These are phyloP conservation scores for Cubamyces lactineus DNA, from an alignment of 768 basidiomycete genomes.

Conservation along the genomic window DNA sequence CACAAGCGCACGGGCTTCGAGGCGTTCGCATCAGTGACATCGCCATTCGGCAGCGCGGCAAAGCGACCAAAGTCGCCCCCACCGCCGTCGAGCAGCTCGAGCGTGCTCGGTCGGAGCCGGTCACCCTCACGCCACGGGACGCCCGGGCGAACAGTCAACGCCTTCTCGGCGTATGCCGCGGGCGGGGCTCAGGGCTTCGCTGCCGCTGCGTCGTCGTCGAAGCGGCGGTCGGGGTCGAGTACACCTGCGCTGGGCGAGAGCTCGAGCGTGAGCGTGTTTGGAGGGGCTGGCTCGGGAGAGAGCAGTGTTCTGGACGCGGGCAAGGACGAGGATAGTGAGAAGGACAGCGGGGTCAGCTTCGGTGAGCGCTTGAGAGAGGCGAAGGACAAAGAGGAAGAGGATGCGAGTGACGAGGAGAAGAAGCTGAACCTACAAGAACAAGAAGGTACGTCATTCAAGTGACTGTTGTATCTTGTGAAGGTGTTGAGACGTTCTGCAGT, in stretches of 20 bases:
- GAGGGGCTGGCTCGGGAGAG: conserved; percentile 3
- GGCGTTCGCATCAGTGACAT: conserved; percentile 54
- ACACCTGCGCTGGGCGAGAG: conserved; percentile 28
- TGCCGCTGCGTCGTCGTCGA: conserved; percentile 46
- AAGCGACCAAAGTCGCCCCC: conserved; percentile 59
- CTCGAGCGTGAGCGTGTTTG: conserved; percentile 23
- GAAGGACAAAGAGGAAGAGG: conserved; percentile 56
- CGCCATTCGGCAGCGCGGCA: conserved; percentile 51
- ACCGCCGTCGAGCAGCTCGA: conserved; percentile 24
- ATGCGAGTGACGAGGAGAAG: conserved; percentile 51
- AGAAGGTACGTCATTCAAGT: conserved; percentile 51
- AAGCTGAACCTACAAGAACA: conserved; percentile 64
- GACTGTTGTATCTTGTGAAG: background rate
- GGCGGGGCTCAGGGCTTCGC: conserved; percentile 51
- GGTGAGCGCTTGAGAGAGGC: conserved; percentile 68
- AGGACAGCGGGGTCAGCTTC: conserved; percentile 44
- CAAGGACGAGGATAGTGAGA: conserved; percentile 32
- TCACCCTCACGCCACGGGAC: conserved; percentile 52
- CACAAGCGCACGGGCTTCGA: conserved; percentile 60
- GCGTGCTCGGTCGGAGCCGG: conserved; percentile 45
- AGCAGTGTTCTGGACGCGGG: conserved; percentile 13
- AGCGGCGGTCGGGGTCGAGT: conserved; percentile 44
- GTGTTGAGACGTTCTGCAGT: conserved; percentile 45
- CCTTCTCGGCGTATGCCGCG: conserved; percentile 65
- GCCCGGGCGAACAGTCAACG: conserved; percentile 40